Base-by-base conservation (phyloP, 192 early-diverging fungal genomes). In the Gonapodya prolifera region DNA sequence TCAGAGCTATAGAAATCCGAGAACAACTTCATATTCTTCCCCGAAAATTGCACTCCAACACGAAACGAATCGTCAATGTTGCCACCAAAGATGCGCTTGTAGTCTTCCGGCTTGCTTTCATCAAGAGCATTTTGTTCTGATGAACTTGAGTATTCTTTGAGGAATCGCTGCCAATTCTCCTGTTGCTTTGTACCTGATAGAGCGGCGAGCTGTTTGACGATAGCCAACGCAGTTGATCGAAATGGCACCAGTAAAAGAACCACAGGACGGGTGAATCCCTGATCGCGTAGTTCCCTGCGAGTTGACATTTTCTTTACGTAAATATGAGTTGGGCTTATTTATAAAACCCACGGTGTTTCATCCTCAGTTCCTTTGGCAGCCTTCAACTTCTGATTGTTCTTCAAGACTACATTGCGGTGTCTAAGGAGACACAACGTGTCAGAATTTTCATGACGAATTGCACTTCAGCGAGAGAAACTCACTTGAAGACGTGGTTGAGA, bases 31-130 rank as follows among this genome's bases (percentile, higher is more conserved):
- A 96, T 85, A 23, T 94, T 86, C 82, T 91, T 95, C 36, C 92
- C 86, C 1, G 91, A 87, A 75, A 98, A 92, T 82, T 96, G 94
- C 78, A 99, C 84, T 2, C 96, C 97, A 69, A 98, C 85, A 29
- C 94, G 86, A 84, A 99, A 99, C 69, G 89, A 90, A 81, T 99
- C 97, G 80, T 98, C 97, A 80, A 95, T 94, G 82, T 98, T 98
- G 69, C 96, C 97, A 2, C 83, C 87, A 85, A 99, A 99, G 16
- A 89, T 95, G 69, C 86, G 84, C 77, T 90, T 83, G 81, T 86
- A 94, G 80, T 99, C 96, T 0, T 86, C 90, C 83, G 34, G 2
- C 30, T 1, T 69, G 1, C 29, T 16, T 80, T 1, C 0, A 32
- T 81, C n/a, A 79, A 29, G 31, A 16, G 75, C 33, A 81, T 33